Evolutionary conservation across 2,329 filamentous ascomycete genomes (phyloP).

Genomic region (Ceratocystis ficicola): DNA sequence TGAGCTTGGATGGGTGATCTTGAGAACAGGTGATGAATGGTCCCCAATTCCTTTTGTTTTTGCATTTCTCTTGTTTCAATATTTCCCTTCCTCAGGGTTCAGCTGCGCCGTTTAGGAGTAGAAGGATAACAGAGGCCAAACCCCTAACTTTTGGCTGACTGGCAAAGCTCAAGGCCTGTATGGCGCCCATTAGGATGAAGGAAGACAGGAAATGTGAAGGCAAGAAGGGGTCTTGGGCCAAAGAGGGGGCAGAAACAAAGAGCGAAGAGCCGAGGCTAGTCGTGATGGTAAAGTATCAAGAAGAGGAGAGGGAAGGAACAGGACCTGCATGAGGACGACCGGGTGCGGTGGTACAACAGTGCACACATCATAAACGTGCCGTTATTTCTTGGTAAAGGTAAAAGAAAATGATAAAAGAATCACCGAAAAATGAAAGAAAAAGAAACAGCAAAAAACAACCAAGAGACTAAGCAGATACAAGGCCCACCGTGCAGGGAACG

Average conservation of each 20-base stretch:
- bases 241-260: neutral
- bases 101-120: neutral
- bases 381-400: neutral
- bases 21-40: neutral
- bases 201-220: neutral
- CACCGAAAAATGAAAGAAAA: no score
- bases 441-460: no score
- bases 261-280: conserved; percentile 8
- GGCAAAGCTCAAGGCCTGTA: neutral
- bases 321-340: neutral
- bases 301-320: neutral
- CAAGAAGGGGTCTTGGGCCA: neutral
- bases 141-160: no score
- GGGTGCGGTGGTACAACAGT: neutral
- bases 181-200: neutral
- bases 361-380: neutral
- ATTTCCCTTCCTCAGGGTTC: neutral
- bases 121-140: no score
- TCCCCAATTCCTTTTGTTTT: neutral
- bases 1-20: neutral
- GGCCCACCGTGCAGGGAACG: neutral
- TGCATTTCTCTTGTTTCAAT: neutral
- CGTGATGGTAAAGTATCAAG: neutral
- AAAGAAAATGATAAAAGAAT: no score
- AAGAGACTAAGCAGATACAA: neutral